Evolutionary conservation across 768 basidiomycete genomes (phyloP), one percentile per base, ranked within the genome.

Genomic region (Suillus clintonianus): DNA sequence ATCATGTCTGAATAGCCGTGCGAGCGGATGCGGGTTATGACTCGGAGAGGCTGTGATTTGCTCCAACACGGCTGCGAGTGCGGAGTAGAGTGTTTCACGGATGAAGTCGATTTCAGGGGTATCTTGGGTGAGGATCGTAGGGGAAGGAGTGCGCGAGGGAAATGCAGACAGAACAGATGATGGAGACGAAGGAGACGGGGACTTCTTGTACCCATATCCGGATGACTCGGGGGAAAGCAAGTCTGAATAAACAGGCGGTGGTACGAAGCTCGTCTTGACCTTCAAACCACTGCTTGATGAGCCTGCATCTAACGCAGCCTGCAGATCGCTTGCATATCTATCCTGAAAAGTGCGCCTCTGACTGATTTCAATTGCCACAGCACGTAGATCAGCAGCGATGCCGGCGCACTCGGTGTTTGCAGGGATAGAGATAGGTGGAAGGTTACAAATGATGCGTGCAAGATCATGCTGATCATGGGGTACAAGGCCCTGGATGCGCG

Each of bases 331-430:
- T 0, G 86, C 87, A 69, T 90, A 95, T 10, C 90, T 80, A 66
- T 92, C 87, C 73, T 95, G 94, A 76, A 95, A 95, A 0, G 90
- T 88, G 24, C 94, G 79, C 5, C 94, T 77, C 74, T 93, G 92
- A 62, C 90, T 89, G 66, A 95, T 94, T 70, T 95, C 94, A 55
- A 95, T 92, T 0, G 92, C 90, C 0, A 95, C 89, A 0, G 90
- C 89, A 19, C 92, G 84, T n/a, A 95, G 75, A 72, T 94, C 91
- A 0, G 91, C 90, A 1, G 94, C 85, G 53, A 94, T 86, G 0
- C 89, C 86, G 3, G 80, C 76, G 11, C 93, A 71, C 0, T 76
- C 69, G 2, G 77, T 74, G 30, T 82, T 73, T 5, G 75, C 34
- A 0, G 86, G 84, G 0, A 77, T 67, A 0, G 77, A 67, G 32